phyloP scores from a whole-genome alignment of 345 rosid species.

The Melaleuca alternifolia region DNA sequence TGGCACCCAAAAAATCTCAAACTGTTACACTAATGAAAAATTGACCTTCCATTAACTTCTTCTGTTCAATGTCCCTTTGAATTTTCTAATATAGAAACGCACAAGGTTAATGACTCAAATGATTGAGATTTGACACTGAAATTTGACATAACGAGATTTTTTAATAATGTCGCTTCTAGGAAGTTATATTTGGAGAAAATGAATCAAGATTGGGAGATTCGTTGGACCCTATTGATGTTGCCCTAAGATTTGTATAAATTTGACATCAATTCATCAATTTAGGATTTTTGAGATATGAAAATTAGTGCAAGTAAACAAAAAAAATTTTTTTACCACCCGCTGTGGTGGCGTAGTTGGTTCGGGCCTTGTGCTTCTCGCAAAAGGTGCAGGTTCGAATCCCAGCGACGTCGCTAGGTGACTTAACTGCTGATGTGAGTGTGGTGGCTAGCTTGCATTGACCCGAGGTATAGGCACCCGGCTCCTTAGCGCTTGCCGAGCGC shows the following conservation, averaged over 20 bases:
- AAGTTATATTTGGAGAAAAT: background rate
- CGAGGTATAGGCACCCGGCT: too few relatives aligned
- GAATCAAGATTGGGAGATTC: background rate
- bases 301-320: background rate
- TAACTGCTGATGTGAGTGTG: too few relatives aligned
- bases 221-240: background rate
- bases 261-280: background rate
- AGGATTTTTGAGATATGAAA: background rate
- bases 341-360: too few relatives aligned
- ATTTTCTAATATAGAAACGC: background rate
- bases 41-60: background rate
- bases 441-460: too few relatives aligned
- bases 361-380: too few relatives aligned
- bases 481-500: too few relatives aligned
- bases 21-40: fast-evolving
- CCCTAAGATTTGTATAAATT: background rate
- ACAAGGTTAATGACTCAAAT: background rate
- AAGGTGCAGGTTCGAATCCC: too few relatives aligned
- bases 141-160: background rate
- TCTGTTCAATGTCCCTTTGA: background rate
- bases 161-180: background rate
- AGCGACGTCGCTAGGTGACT: too few relatives aligned
- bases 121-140: background rate
- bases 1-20: background rate
- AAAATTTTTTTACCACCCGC: too few relatives aligned